Evolutionary conservation across 179 eudicot genomes (phyloP).

Genomic region (Beta corolliflora): DNA sequence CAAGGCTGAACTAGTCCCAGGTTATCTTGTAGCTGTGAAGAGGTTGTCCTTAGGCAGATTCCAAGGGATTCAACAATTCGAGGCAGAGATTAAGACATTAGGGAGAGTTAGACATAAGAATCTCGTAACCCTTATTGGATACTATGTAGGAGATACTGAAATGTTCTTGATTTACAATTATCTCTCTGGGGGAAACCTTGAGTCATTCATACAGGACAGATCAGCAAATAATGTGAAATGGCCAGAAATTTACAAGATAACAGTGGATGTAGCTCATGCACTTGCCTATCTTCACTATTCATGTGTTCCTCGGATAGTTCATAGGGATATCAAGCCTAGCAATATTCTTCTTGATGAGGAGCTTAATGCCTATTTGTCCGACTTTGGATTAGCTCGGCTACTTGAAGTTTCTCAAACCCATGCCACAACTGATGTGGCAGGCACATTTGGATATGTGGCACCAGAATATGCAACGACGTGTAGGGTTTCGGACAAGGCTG

Average conservation of each 20-base stretch:
- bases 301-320: conserved; percentile 58
- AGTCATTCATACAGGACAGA: conserved; percentile 54
- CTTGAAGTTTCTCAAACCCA: conserved; percentile 63
- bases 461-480: conserved; percentile 66
- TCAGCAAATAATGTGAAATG: conserved; percentile 43
- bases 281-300: conserved; percentile 59
- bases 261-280: conserved; percentile 54
- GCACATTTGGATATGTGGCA: conserved; percentile 69
- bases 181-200: conserved; percentile 62
- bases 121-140: conserved; percentile 63
- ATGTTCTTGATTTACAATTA: conserved; percentile 66
- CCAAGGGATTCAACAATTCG: conserved; percentile 60
- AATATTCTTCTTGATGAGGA: conserved; percentile 63
- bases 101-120: conserved; percentile 60
- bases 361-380: conserved; percentile 62
- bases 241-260: conserved; percentile 52
- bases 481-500: conserved; percentile 58
- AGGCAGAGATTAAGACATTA: conserved; percentile 60
- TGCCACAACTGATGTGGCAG: conserved; percentile 64
- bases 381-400: conserved; percentile 61
- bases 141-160: conserved; percentile 58
- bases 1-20: conserved; percentile 52
- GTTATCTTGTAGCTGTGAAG: conserved; percentile 62
- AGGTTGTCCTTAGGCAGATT: conserved; percentile 54
- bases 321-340: conserved; percentile 70